Base-by-base conservation (phyloP, 1,139 yeast genomes). In the Geotrichum citri-aurantii region DNA sequence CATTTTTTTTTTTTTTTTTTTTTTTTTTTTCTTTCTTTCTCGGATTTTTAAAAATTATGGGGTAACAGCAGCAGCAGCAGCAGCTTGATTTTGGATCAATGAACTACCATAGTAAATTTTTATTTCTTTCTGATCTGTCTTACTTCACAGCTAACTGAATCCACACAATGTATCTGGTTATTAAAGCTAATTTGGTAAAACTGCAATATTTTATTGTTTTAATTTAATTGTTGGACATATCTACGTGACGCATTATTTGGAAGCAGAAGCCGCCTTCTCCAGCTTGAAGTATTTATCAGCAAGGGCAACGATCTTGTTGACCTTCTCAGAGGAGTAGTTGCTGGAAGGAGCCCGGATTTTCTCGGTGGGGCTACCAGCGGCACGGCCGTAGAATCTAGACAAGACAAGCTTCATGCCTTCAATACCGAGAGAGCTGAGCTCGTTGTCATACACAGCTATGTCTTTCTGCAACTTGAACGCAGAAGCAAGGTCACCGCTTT, bases 361-460 rank as follows among this genome's bases (percentile, higher is more conserved):
- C 23, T 44, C 48, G 12, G 11, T 44, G 26, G 48, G 14, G 23
- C 26, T 21, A 8, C 50, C 50, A 31, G 40, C 40, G n/a, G 40
- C n/a, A 14, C 40, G 40, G 8, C 53, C 49, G 21, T 52, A 52
- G 24, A 40, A 23, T 37, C 27, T n/a, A 8, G 37, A 40, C 17
- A 52, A n/a, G 23, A 42, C 31, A 19, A 52, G 7, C 42, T 56
- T 56, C 19, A 48, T 48, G 3, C 59, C 59, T 31, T 56, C 59
- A 37, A 52, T 47, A 17, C 59, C 59, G 24, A 56, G 14, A 8
- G 21, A n/a, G 31, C 27, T n/a, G 14, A 56, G 44, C 14, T 52
- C 59, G 26, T 56, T 37, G 37, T 56, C 59, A 17, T 37, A 27
- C 17, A 29, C 24, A 2, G 59, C 55, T n/a, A 56, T 19, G 10